Conservation (phyloP, 257 asterid species). For the Solanum bulbocastanum region DNA sequence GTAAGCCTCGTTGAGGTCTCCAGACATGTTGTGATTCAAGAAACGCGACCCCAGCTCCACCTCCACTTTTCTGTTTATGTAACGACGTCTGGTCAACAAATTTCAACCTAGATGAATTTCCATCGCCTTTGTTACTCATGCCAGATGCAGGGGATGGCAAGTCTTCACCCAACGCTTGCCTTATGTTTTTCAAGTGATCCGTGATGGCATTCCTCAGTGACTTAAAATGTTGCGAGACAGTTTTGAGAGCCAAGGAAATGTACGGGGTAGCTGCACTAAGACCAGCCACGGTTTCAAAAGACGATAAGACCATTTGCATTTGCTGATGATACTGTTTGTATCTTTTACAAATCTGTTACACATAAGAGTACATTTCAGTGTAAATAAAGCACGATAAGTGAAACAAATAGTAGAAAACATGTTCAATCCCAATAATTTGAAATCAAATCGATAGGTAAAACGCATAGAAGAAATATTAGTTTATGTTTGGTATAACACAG, state of each 20-base stretch:
- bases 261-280: constrained; percentile 65
- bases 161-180: constrained; percentile 45
- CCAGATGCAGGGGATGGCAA: constrained; percentile 27
- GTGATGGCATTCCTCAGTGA: constrained; percentile 40
- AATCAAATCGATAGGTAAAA: neutral
- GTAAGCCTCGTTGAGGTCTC: constrained; percentile 93
- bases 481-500: neutral
- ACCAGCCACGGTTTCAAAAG: constrained; percentile 71
- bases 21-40: constrained; percentile 51
- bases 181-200: constrained; percentile 30
- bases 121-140: constrained; percentile 11
- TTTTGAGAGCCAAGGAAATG: constrained; percentile 45
- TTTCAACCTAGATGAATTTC: constrained; percentile 26
- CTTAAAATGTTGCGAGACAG: constrained; percentile 47
- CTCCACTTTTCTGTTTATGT: constrained; percentile 29
- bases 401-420: neutral
- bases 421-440: neutral
- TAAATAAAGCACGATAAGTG: neutral
- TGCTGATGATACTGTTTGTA: constrained; percentile 71
- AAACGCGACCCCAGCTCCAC: constrained; percentile 8
- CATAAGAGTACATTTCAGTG: neutral
- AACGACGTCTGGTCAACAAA: constrained; percentile 32
- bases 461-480: neutral
- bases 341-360: constrained; percentile 47
- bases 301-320: constrained; percentile 70